phyloP scores from a whole-genome alignment of 441 rosid species.

The Populus tomentosa region DNA sequence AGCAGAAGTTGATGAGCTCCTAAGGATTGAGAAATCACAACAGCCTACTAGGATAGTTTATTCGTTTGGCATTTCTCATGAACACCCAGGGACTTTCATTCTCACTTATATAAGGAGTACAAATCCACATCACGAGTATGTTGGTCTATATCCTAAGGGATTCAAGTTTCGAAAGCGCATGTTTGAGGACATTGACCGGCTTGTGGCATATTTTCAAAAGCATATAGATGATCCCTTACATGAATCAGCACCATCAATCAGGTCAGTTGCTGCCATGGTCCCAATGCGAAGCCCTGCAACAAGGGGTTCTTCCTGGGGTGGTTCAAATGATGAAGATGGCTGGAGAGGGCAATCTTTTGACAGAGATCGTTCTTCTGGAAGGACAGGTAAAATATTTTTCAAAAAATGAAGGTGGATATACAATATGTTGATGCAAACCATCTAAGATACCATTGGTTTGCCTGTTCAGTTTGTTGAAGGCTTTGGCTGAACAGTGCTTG shows the following conservation, averaged over 20 bases:
- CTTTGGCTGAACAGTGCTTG: neutral
- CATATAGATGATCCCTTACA: conserved; percentile 84
- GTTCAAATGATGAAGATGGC: conserved; percentile 61
- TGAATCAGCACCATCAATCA: conserved; percentile 73
- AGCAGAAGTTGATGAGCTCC: no score
- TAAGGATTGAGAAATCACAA: no score
- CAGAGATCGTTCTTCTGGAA: conserved; percentile 52
- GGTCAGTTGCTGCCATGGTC: conserved; percentile 98
- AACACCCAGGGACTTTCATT: no score
- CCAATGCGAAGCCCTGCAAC: conserved; percentile 91
- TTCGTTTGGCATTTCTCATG: no score
- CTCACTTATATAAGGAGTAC: no score
- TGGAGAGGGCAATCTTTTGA: conserved; percentile 68
- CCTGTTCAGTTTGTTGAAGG: neutral
- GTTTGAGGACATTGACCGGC: conserved; percentile 92
- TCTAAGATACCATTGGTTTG: neutral
- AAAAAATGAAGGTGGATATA: neutral
- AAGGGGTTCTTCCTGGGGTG: conserved; percentile 78
- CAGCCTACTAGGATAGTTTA: no score
- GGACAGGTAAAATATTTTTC: conserved; percentile 38
- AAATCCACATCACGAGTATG: conserved; percentile 91
- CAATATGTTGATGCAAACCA: neutral
- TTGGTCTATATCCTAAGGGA: conserved; percentile 96
- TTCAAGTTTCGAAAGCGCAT: conserved; percentile 93
- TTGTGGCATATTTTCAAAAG: conserved; percentile 91